phyloP scores from a whole-genome alignment of 2,329 filamentous ascomycete species.

The Aspergillus aculeatus region DNA sequence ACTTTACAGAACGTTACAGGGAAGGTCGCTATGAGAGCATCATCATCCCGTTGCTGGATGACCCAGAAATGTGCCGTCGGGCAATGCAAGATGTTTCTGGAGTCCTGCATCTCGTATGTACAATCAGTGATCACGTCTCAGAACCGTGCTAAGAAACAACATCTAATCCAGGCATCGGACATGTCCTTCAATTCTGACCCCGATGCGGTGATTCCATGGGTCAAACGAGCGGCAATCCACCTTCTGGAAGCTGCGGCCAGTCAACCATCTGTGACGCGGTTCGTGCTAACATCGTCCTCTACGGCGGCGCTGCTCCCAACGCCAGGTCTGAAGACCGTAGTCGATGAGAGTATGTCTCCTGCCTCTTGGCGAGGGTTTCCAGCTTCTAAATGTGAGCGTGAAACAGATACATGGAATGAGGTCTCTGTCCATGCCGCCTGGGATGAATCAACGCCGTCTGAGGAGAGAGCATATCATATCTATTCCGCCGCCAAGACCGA shows the following conservation, averaged over 20 bases:
- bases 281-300: constrained; percentile 23
- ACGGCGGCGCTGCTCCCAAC: constrained; percentile 3
- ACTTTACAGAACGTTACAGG: constrained; percentile 25
- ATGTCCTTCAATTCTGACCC: constrained; percentile 13
- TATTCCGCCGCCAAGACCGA: constrained; percentile 48
- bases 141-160: not conserved
- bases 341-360: constrained; percentile 16
- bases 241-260: constrained; percentile 15
- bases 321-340: not conserved
- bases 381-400: not conserved
- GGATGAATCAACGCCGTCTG: not conserved
- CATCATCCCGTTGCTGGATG: not conserved
- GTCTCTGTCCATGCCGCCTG: constrained; percentile 5
- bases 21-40: not conserved
- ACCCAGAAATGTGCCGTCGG: not conserved
- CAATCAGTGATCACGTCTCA: not conserved
- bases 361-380: not conserved
- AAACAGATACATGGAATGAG: constrained; percentile 13
- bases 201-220: constrained; percentile 10
- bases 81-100: not conserved
- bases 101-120: not conserved
- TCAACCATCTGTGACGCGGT: constrained; percentile 11
- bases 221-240: constrained; percentile 9
- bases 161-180: constrained; percentile 8
- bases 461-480: constrained; percentile 2